Percentiles rank a stretch among this genome's conserved stretches.
phyloP scores from a whole-genome alignment of 495 filamentous ascomycete species.

The Glutinoglossum americanum region DNA sequence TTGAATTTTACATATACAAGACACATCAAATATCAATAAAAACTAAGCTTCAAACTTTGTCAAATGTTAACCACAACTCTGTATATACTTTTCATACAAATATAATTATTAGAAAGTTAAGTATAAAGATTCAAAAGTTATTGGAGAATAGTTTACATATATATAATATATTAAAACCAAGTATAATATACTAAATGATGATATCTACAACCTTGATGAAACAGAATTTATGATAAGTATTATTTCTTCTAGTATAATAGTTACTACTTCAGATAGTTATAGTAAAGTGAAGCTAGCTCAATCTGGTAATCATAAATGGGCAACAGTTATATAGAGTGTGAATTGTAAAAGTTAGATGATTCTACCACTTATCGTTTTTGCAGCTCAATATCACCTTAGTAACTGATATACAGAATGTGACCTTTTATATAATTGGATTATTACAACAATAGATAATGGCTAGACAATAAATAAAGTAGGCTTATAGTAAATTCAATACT shows the following conservation, averaged over 20 bases:
- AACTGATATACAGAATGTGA: neutral
- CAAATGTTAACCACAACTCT: neutral
- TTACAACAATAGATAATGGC: neutral
- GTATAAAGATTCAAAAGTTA: neutral
- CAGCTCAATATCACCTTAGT: neutral
- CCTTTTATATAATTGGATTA: neutral
- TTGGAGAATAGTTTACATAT: neutral
- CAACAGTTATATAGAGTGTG: neutral
- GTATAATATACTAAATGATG: slow-evolving; percentile 1
- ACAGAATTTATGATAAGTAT: slow-evolving; percentile 8
- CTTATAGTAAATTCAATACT: neutral
- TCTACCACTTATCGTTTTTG: neutral
- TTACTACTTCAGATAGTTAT: neutral
- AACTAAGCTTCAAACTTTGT: neutral
- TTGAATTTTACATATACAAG: no score
- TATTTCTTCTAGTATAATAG: slow-evolving; percentile 1
- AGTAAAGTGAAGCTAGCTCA: neutral
- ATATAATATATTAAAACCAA: neutral
- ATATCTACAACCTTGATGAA: slow-evolving; percentile 8
- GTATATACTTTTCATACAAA: neutral
- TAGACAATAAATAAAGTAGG: neutral
- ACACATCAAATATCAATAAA: no score
- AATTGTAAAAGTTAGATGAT: neutral
- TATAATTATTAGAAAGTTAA: neutral
- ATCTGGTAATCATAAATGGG: neutral